Evolutionary conservation across 2,329 filamentous ascomycete species (phyloP), one percentile per base, ranked within the genome.

Genomic region (Dryadomyces quercus-mongolicae): DNA sequence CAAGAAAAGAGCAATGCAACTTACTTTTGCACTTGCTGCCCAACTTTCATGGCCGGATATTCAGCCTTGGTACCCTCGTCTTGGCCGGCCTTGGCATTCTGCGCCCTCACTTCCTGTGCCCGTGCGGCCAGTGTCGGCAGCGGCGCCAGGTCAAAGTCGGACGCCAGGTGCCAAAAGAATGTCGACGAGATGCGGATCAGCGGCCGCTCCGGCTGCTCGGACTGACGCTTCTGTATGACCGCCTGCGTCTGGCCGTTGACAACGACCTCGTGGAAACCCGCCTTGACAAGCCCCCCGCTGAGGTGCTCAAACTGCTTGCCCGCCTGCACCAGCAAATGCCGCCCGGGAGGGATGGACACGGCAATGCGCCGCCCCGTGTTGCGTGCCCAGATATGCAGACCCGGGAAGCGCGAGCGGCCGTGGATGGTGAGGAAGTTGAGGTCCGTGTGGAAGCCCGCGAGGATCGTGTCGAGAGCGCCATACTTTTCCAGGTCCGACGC

Each of bases 401-500:
- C 79, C 0, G 79, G 79, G 60, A 80, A 82, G 56, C 79, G 76
- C 34, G 76, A 80, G 59, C 79, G 79, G 55, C 79, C 79, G 68
- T 82, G 79, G 66, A 82, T 82, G 59, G 79, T 82, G 52, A 82
- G 71, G 64, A 82, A 82, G 71, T 82, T 82, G 55, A 82, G 76
- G 62, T 82, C 79, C 1, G 79, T 82, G 65, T 82, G 79, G 69
- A 82, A 82, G 43, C 79, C 79, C 16, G 79, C 79, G 16, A 82
- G 73, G 61, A 82, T 81, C 51, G 77, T 82, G 68, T 81, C 73
- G 51, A 71, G 68, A 3, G 64, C 49, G 49, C 75, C 76, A 67
- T 81, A 79, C 55, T 74, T 77, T 13, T 58, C 53, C 13, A 82
- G 73, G 62, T 82, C 76, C 0, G 78, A 81, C 1, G 79, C 77